Evolutionary conservation across 345 rosid genomes (phyloP), one percentile per base, ranked within the genome.

Genomic region (Populus nigra): DNA sequence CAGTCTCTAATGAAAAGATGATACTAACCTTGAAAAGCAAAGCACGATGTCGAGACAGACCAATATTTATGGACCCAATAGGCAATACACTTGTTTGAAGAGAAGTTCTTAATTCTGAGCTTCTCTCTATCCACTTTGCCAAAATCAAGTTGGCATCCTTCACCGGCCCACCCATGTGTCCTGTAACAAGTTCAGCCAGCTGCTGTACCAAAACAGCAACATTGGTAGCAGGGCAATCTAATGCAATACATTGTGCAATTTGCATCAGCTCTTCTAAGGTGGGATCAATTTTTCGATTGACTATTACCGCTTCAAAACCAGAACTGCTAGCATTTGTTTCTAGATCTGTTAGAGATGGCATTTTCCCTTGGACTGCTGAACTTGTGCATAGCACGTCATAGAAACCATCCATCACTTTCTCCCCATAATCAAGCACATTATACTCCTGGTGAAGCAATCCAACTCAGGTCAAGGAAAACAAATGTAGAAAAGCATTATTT

Each of bases 31-130:
- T 96, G 85, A 96, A 96, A 87, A 96, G 98, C 81, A 96, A 88
- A 80, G 99, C 97, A 76, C 99, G 99, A 75, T 96, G 98, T 70
- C 99, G 87, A 50, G 98, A 91, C 57, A 96, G 83, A 73, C 99
- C 99, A 78, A 90, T 89, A 83, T 88, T 83, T 80, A 96, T 81
- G 78, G 96, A 90, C 39, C 99, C 99, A 85, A 96, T 88, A 65
- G 98, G 99, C 83, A 96, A 84, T 65, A 92, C 87, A 79, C 91
- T 88, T 33, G 98, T 88, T 12, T 89, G 92, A 69, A 89, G 89
- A 69, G 94, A 88, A 45, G 91, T 88, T 88, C 93, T 91, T 78
- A 92, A 87, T 84, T 91, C 97, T 11, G 84, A 86, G 87, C 89
- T 91, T 81, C 87, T 92, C 70, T 94, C 98, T 89, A 88, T 87